A percentile compares a stretch with the other conserved stretches of the same genome.
Evolutionary conservation across 2,329 filamentous ascomycete species (phyloP).

Genomic region (Cordyceps cateniannulata): DNA sequence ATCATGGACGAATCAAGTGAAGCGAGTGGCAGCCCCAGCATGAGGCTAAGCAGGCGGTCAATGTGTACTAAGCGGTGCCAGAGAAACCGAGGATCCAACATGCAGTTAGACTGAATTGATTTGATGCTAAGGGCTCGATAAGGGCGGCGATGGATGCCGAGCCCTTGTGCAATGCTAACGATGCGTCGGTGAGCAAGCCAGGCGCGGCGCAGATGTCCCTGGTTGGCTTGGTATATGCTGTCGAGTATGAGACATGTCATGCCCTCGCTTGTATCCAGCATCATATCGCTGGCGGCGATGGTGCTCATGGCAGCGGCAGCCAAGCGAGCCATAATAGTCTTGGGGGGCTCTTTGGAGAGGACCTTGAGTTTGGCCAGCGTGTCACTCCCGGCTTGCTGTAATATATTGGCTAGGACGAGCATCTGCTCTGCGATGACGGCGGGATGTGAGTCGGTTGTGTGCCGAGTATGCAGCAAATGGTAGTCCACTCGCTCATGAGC

Average conservation of each 20-base stretch:
- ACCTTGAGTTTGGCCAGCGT: not conserved
- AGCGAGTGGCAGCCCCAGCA: slow-evolving; percentile 33
- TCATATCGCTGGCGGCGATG: slow-evolving; percentile 42
- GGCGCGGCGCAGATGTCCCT: slow-evolving; percentile 43
- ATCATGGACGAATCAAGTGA: slow-evolving; percentile 19
- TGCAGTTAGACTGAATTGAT: slow-evolving; percentile 7
- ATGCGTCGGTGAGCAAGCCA: slow-evolving; percentile 45
- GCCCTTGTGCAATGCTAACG: slow-evolving; percentile 40
- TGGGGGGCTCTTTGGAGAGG: slow-evolving; percentile 13
- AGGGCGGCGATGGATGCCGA: slow-evolving; percentile 16
- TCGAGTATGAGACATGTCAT: slow-evolving; percentile 43
- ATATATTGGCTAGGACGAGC: slow-evolving; percentile 24
- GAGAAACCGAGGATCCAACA: slow-evolving; percentile 18
- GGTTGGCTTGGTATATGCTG: slow-evolving; percentile 40
- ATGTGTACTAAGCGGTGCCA: slow-evolving; percentile 33
- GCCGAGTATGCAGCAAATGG: not conserved
- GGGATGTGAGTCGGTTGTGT: slow-evolving; percentile 21
- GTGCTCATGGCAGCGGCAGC: slow-evolving; percentile 25
- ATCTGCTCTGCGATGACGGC: slow-evolving; percentile 29
- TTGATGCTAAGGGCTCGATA: not conserved
- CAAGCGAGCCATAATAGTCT: slow-evolving; percentile 19
- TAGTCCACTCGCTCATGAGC: not conserved
- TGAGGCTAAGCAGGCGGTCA: slow-evolving; percentile 32
- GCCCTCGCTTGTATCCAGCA: slow-evolving; percentile 42
- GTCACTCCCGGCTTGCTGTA: slow-evolving; percentile 15